Conservation (phyloP, 2,329 filamentous ascomycete species). For the Phoma sp. region DNA sequence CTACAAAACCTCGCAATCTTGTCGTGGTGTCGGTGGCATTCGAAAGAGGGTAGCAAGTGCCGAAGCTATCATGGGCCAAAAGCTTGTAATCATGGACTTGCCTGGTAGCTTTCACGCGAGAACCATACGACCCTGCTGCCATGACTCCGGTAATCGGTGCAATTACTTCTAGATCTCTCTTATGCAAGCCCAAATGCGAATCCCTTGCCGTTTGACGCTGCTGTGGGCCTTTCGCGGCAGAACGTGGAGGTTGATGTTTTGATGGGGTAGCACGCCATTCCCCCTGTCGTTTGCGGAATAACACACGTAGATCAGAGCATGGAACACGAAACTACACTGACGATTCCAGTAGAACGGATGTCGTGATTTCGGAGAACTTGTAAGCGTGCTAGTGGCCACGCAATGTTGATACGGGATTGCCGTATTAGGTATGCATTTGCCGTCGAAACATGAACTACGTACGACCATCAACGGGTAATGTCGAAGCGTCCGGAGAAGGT, state of each 20-base stretch:
- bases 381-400: neutral
- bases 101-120: neutral
- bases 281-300: slow-evolving; percentile 26
- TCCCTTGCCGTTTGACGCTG: neutral
- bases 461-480: neutral
- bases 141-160: slow-evolving; percentile 5
- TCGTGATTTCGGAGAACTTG: slow-evolving; percentile 13
- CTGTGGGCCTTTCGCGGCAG: slow-evolving; percentile 4
- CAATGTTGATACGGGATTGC: neutral
- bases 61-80: slow-evolving; percentile 1
- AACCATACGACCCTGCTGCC: neutral
- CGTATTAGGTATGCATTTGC: neutral
- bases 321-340: neutral
- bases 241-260: slow-evolving; percentile 13
- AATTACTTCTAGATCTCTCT: neutral
- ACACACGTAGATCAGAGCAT: slow-evolving; percentile 4
- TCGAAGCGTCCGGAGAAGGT: neutral
- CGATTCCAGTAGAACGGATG: slow-evolving; percentile 8
- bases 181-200: neutral
- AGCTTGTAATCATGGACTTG: slow-evolving; percentile 1
- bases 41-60: slow-evolving; percentile 6
- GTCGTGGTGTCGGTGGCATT: neutral
- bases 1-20: neutral
- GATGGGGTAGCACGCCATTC: slow-evolving; percentile 38
- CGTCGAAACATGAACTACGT: neutral